Percentiles rank a stretch among this genome's conserved stretches.
phyloP scores from a whole-genome alignment of 2,329 filamentous ascomycete genomes.

The Xylaria sp. region DNA sequence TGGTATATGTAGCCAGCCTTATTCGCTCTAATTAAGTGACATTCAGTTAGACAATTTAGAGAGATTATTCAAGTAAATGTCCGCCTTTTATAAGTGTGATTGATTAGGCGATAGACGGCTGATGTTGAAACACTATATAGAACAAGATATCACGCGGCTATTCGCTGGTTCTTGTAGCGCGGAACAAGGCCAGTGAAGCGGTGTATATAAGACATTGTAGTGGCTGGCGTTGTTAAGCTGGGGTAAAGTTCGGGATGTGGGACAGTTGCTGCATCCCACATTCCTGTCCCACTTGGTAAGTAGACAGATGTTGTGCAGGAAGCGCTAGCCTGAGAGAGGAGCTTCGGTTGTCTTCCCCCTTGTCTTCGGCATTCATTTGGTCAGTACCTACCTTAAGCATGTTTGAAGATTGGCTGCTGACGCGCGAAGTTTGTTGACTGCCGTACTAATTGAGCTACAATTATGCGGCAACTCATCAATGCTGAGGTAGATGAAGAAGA shows the following conservation, averaged over 20 bases:
- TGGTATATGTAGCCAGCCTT: neutral
- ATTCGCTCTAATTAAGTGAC: neutral
- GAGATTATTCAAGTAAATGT: neutral
- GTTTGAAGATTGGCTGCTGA: neutral
- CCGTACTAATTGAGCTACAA: neutral
- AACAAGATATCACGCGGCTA: too few relatives aligned
- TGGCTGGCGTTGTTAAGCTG: neutral
- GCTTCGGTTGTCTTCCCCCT: neutral
- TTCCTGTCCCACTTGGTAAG: slow-evolving; percentile 9
- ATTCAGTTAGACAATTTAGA: neutral
- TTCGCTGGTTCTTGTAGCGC: neutral
- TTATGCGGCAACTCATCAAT: neutral
- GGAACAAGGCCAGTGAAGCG: neutral
- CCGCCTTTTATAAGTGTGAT: neutral
- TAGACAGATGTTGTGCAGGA: neutral
- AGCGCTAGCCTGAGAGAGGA: neutral
- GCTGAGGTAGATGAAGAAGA: neutral
- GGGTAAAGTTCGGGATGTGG: neutral
- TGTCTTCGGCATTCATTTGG: neutral
- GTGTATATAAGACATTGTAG: slow-evolving; percentile 3
- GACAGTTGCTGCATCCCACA: slow-evolving; percentile 8
- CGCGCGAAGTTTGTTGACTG: neutral
- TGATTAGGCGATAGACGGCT: neutral
- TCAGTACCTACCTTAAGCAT: neutral
- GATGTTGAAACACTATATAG: neutral